Evolutionary conservation across 306 rosid species (phyloP).

Genomic region (Malus orientalis): DNA sequence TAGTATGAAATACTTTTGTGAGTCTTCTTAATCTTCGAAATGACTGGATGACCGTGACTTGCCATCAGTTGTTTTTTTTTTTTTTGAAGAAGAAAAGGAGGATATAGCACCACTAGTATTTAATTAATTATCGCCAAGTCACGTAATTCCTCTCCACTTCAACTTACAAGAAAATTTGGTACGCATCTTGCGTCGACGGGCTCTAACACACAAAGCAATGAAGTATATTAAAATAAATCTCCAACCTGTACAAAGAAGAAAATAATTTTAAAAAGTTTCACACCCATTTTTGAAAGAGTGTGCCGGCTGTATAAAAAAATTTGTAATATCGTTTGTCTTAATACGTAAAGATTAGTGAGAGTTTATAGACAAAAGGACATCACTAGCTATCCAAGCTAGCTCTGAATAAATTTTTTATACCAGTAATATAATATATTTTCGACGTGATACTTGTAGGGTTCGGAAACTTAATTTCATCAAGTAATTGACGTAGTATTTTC

Average conservation of each 20-base stretch:
- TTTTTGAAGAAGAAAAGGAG: too few species aligned
- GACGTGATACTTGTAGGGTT: too few species aligned
- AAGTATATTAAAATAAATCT: neutral
- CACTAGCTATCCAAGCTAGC: neutral
- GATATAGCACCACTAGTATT: neutral
- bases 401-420: too few species aligned
- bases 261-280: too few species aligned
- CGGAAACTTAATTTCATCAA: neutral
- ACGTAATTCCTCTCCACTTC: neutral
- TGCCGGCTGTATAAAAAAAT: neutral
- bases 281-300: neutral
- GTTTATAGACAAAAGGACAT: neutral
- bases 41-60: too few species aligned
- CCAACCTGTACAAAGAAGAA: neutral
- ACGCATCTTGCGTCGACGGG: neutral
- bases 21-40: accelerated
- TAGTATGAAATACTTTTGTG: too few species aligned
- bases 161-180: neutral
- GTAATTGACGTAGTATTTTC: neutral
- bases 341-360: neutral
- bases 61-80: too few species aligned
- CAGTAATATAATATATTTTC: too few species aligned
- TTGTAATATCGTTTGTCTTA: neutral
- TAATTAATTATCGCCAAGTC: too few species aligned
- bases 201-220: neutral